Base-by-base conservation (phyloP, 352 stramenopile species). In the Pilasporangium apinafurcum region DNA sequence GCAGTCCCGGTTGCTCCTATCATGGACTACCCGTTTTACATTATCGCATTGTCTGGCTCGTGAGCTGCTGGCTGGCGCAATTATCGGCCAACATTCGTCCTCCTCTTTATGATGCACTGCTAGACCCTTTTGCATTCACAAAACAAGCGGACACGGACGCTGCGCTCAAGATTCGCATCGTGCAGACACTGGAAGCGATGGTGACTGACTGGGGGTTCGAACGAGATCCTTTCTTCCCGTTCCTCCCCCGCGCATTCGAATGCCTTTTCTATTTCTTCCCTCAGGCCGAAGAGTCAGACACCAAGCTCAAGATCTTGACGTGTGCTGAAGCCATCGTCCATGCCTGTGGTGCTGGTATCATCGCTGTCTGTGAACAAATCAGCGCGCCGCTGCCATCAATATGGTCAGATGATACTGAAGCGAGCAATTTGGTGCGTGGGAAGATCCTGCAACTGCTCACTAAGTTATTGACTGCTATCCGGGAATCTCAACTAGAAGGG, bases 41-140 rank as follows among this genome's bases (percentile, higher is more conserved):
- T 7, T 83, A 68, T 28, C 76, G 83, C 14, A 79, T 92, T 44
- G 68, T 95, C 42, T 95, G 83, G 81, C 80, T 95, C 20, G 69
- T 92, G 22, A 86, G 76, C 42, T 92, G 83, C 51, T 95, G 81
- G 80, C 58, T 95, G 39, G 83, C 80, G 6, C 81, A 95, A 57
- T 47, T 92, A 14, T 85, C 68, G 7, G 63, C 64, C n/a, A 59
- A 52, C 16, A 65, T 92, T 6, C 70, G 78, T 5, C 62, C 76
- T n/a, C 68, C 75, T 38, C 64, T 95, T 1, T 95, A 95, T 50
- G 74, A 95, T 21, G 73, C 71, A 2, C 51, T 92, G 21, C 45
- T 95, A 18, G 72, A 73, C 24, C 29, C 56, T 20, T 47, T 58
- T 2, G 48, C 61, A 10, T 69, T 78, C 14, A 64, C 72, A 33